phyloP scores from a whole-genome alignment of 768 basidiomycete species.

The Psilocybe sp. region DNA sequence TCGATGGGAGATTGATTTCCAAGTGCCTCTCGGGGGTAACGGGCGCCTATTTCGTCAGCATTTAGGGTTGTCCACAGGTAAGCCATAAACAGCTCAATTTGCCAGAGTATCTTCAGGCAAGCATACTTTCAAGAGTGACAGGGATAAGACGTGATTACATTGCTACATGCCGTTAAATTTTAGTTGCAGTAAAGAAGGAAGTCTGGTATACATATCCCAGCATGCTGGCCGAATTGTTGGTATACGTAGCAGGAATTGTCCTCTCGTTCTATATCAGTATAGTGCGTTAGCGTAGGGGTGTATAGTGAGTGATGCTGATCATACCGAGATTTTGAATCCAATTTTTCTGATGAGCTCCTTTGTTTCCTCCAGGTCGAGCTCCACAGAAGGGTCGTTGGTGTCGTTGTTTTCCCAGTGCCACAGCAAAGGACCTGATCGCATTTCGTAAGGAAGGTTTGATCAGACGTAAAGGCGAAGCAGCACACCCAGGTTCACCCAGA shows the following conservation, averaged over 20 bases:
- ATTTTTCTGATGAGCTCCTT: conserved; percentile 69
- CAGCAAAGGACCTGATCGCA: conserved; percentile 66
- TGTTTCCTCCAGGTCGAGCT: conserved; percentile 87
- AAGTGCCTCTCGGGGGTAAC: no score
- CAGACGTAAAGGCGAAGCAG: not conserved
- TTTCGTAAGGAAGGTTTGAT: not conserved
- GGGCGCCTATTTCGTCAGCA: no score
- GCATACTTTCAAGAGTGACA: no score
- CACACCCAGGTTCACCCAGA: conserved; percentile 82
- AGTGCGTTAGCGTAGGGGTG: not conserved
- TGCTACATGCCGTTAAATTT: conserved; percentile 14
- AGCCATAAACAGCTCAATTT: no score
- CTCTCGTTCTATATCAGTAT: conserved; percentile 62
- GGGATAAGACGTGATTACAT: no score
- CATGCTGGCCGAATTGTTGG: conserved; percentile 78
- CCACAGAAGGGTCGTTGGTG: conserved; percentile 78
- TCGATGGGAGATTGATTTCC: no score
- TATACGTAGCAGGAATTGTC: conserved; percentile 81
- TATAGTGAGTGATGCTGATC: conserved; percentile 18
- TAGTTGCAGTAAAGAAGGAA: conserved; percentile 78
- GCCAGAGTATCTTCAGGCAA: no score
- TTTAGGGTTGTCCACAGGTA: no score
- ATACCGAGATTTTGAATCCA: conserved; percentile 80
- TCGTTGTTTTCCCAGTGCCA: conserved; percentile 97
- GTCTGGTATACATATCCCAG: conserved; percentile 82